Evolutionary conservation across 2,329 filamentous ascomycete genomes (phyloP).

Genomic region (Dothideomycetes sp.): DNA sequence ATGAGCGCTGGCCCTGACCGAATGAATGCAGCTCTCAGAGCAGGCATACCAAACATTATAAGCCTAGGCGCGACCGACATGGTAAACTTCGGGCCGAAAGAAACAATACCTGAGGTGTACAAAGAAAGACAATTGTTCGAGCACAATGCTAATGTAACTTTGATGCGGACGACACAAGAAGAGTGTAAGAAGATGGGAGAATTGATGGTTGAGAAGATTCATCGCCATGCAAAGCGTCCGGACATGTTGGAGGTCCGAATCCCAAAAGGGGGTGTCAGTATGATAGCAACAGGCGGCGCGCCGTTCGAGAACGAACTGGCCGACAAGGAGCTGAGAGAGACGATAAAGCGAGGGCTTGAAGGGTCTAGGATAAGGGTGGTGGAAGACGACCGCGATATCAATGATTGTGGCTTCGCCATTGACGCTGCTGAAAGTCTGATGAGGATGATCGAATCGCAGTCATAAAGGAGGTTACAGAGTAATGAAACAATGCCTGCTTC

Average conservation of each 20-base stretch:
- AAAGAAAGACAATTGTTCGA: conserved; percentile 42
- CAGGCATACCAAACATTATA: conserved; percentile 47
- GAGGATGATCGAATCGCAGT: background rate
- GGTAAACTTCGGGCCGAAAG: conserved; percentile 51
- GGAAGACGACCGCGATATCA: conserved; percentile 44
- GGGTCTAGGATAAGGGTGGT: conserved; percentile 39
- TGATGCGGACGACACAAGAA: conserved; percentile 51
- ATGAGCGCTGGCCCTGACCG: conserved; percentile 48
- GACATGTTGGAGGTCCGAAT: conserved; percentile 45
- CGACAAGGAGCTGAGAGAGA: conserved; percentile 35
- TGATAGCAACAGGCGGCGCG: conserved; percentile 41
- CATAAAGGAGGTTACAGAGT: too few relatives aligned
- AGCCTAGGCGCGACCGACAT: conserved; percentile 44
- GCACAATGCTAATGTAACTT: conserved; percentile 55
- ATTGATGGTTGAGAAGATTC: conserved; percentile 46
- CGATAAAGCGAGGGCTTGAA: conserved; percentile 38
- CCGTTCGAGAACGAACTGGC: conserved; percentile 43
- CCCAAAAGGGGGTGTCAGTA: conserved; percentile 50
- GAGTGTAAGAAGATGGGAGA: conserved; percentile 46
- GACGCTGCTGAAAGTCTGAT: conserved; percentile 29
- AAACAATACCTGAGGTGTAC: conserved; percentile 46
- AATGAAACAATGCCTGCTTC: too few relatives aligned
- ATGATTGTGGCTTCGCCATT: conserved; percentile 41
- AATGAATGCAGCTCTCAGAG: conserved; percentile 45
- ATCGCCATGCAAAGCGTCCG: conserved; percentile 25